Evolutionary conservation across 2,329 filamentous ascomycete genomes (phyloP), one percentile per base, ranked within the genome.

Genomic region (Pseudocercospora pini-densiflorae): DNA sequence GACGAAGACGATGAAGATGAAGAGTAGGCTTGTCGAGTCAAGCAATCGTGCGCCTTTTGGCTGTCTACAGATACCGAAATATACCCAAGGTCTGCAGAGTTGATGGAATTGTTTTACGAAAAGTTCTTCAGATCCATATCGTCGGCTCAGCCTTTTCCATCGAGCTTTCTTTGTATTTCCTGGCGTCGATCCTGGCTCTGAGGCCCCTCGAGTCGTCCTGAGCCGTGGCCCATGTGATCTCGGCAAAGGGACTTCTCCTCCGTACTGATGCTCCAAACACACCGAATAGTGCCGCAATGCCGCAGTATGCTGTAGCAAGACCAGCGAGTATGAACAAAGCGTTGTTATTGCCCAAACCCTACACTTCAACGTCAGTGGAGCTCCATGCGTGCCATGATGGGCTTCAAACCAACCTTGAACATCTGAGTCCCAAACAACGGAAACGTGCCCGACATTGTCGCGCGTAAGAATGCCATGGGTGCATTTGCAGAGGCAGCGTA

Each of bases 401-500:
- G 6, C 21, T 2, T 51, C 2, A n/a, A 24, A 8, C 47, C 2
- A 1, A 43, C 24, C 47, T 55, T 12, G 63, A 81, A 83, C 80
- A 84, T 80, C 29, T 79, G 77, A 0, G 68, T 70, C 1, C 69
- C 79, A 53, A 84, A 81, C 0, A 83, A 71, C 0, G 81, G 81
- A 23, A 83, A 78, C 1, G 73, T 61, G 1, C 78, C 82, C 0
- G 77, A 79, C 1, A 83, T 65, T 1, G 79, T 53, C 0, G 79
- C 78, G 8, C 82, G 74, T 1, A 83, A 51, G 19, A 83, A 77
- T 0, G 78, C 76, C 58, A 83, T 72, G 0, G 81, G 78, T 1
- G 82, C 81, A 27, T 80, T 80, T 1, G 79, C 82, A 54, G 81
- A 82, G 0, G 81, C 80, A 1, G 81, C 79, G 58, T 82, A 82